Evolutionary conservation across 192 early-diverging fungal species (phyloP), one percentile per base, ranked within the genome.

Genomic region (Entophlyctis helioformis): DNA sequence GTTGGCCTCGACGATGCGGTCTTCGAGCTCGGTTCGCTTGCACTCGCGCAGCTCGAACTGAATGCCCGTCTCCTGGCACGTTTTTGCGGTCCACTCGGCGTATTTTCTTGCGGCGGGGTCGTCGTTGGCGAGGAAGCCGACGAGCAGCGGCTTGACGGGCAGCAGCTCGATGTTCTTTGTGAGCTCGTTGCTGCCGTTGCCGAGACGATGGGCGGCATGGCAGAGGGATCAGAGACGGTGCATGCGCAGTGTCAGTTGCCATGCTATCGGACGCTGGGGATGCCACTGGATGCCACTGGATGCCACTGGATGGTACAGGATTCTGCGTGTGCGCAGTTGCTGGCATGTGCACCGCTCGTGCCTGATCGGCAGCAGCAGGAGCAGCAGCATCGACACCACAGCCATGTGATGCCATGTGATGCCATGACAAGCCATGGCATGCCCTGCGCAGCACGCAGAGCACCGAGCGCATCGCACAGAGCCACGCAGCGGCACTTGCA

Each of bases 61-160:
- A 5, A 96, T 74, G 15, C 96, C 96, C 9, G 82, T 81, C 42
- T 90, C 91, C 18, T 50, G 76, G 50, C 93, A 90, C 16, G 91
- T 85, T 64, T 90, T 95, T 51, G 75, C 83, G 12, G 93, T 95
- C 83, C 90, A 94, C 50, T 94, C 81, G 23, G 95, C 89, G 69
- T 96, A 98, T 59, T 87, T 98, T 22, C 59, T 67, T 10, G 66
- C 69, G 23, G 92, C 84, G 27, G 86, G 85, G 40, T 98, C 96
- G 19, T 85, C 80, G 62, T 98, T 98, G 42, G 92, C 89, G 6
- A 98, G 76, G 61, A 98, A 96, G 1, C 85, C 90, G 4, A 96
- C 91, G 25, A 98, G 47, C 6, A 67, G 44, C 6, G 65, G 67
- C 16, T 42, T 26, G 11, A 44, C 44, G 4, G 36, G 41, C 35